Evolutionary conservation across 1,139 yeast genomes (phyloP), one percentile per base, ranked within the genome.

Genomic region (Candida pseudoviswanathii): DNA sequence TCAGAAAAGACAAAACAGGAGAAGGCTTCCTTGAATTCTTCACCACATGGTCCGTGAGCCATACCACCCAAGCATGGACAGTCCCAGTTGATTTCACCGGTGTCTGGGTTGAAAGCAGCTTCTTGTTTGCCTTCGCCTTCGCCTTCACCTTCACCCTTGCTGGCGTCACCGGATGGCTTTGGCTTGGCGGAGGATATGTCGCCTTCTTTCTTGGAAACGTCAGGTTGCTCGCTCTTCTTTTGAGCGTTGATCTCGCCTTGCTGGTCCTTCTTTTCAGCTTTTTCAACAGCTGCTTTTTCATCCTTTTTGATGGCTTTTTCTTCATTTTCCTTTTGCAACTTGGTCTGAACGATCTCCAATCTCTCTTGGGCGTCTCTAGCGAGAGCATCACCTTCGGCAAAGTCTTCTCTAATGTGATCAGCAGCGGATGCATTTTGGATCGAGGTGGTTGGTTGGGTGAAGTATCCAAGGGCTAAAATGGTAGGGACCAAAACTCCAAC

Each of bases 1-100:
- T 87, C 91, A 9, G 98, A 91, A 76, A 88, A 92, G 37, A 95
- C 94, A 64, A 95, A 95, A 70, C 99, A 95, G 7, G 97, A 81
- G 67, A 95, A 95, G 0, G 99, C 98, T 51, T 83, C 94, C 75
- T 94, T 92, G 78, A 92, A 94, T 71, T 94, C 97, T 66, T 89
- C 96, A 50, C 99, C 99, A 71, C 99, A 92, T 52, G 99, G 97
- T 0, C 99, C 99, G 56, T 91, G 80, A 41, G 99, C 98, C 98
- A 94, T 94, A 46, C 99, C 99, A 39, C 99, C 99, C 52, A 95
- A 78, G 72, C 99, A 95, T n/a, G 99, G 97, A 68, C 99, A 95
- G 65, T 95, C 99, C 99, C 99, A 95, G 82, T 95, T 94, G 71
- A 95, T 95, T 68, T 94, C 99, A 37, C 99, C 99, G 5, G 99